Evolutionary conservation across 2,329 filamentous ascomycete species (phyloP), one percentile per base, ranked within the genome.

Genomic region (Dothiorella sarmentorum): DNA sequence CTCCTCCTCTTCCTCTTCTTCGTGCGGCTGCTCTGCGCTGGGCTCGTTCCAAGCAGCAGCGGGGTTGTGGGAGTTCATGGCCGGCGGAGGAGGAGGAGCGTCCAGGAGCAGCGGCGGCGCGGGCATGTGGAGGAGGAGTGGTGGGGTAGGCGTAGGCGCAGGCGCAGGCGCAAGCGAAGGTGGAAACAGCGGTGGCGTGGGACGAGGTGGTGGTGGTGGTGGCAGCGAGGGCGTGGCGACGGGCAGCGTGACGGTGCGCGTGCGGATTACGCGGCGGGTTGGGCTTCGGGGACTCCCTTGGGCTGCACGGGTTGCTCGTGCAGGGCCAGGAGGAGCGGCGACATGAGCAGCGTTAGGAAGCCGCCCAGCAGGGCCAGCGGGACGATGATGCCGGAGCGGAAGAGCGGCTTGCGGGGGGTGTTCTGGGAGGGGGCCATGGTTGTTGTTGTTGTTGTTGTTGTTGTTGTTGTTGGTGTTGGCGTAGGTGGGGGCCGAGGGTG

Each of bases 331-430:
- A 58, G 42, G 11, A 58, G 42, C 31, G 55, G 55, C 29, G 55
- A 58, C 42, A 58, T 47, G 22, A 58, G 55, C 13, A 58, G 55
- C 31, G 44, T 47, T 43, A 58, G 55, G 43, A 58, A 58, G 43
- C 47, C 27, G 33, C 22, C 27, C 18, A 58, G 43, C 5, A 58
- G 33, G 3, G 44, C 55, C 13, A 58, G 43, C 24, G 55, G 55
- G n/a, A 58, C 29, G 15, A 47, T 22, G 43, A 58, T 58, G 43
- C 55, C 55, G 26, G 55, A 45, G 40, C 42, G 35, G 55, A 58
- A 27, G 24, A 27, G 43, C 55, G 55, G 24, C 43, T 58, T 49
- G 44, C 35, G 35, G 33, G 33, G 10, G n/a, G 24, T 6, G 26
- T 11, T 29, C 26, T 18, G 5, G 24, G 40, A 27, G 43, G 24